Evolutionary conservation across 805 yeast genomes (phyloP), one percentile per base, ranked within the genome.

Genomic region (Candida xiaguanensis): DNA sequence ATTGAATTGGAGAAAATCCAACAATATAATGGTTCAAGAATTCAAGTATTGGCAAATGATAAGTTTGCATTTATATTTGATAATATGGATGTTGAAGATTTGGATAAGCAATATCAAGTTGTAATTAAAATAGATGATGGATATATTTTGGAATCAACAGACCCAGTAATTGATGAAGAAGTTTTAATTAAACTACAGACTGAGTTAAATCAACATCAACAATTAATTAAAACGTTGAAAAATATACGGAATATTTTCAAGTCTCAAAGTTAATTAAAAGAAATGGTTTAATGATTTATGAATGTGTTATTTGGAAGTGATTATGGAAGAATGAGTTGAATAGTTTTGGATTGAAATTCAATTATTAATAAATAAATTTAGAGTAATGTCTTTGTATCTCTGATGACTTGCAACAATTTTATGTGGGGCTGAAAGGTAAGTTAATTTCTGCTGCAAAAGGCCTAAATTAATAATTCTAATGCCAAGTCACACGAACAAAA

Each of bases 1-100:
- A 78, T 78, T 0, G 86, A 81, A 50, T 60, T 77, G 29, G 40
- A 59, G 13, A 63, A 71, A 29, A 77, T 72, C 56, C 85, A 81
- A 44, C 55, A 63, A 27, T 59, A 77, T 35, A 58, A 80, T 31
- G 87, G 88, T 1, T 52, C 82, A 40, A 61, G 62, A 25, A 70
- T 82, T 14, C 77, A 74, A 39, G 79, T 78, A 3, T 55, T 75
- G 1, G 56, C 61, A 14, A 71, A 67, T 6, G 77, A 73, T 38
- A 47, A 68, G 24, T 52, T 82, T 31, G 59, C 57, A 41, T 76
- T 82, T 49, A 58, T 63, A 2, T 81, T 80, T 49, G 55, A 53
- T 1, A 73, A 74, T 34, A 60, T 80, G 13, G 77, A 74, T 44
- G 62, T 72, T 13, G 55, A 61, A 24, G 59, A 76, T 36, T 52